These are phyloP conservation scores for Beauveria brongniartii DNA, from an alignment of 2,329 filamentous ascomycete species.

Conservation along the genomic window DNA sequence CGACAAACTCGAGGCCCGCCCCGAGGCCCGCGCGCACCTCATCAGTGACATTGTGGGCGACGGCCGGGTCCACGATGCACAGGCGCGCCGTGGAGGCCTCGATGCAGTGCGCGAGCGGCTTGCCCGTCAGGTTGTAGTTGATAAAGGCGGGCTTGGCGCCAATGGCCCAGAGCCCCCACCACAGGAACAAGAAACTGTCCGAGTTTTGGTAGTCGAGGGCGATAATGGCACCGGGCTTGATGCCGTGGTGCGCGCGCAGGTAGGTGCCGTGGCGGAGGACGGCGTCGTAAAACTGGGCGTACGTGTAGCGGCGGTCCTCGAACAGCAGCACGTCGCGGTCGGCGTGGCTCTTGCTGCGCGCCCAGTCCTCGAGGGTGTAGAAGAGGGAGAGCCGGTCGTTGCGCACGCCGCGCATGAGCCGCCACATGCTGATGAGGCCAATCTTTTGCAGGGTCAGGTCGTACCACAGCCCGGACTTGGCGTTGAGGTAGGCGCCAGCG, in stretches of 20 bases:
- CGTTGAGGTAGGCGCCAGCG: constrained; percentile 70
- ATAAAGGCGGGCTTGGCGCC: constrained; percentile 79
- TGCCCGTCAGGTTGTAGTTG: constrained; percentile 74
- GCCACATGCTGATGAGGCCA: constrained; percentile 37
- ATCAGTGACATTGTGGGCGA: constrained; percentile 48
- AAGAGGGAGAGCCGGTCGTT: constrained; percentile 61
- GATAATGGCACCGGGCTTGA: constrained; percentile 67
- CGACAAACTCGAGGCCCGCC: constrained; percentile 44
- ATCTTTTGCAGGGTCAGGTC: constrained; percentile 55
- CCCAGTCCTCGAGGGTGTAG: constrained; percentile 64
- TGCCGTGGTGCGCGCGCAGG: constrained; percentile 55
- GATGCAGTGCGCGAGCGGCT: constrained; percentile 67
- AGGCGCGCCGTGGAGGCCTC: constrained; percentile 58
- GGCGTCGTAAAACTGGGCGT: constrained; percentile 64
- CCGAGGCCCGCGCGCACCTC: constrained; percentile 44
- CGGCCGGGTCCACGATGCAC: constrained; percentile 58
- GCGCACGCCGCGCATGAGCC: constrained; percentile 39
- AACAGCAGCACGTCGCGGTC: constrained; percentile 57
- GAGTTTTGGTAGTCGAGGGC: constrained; percentile 77
- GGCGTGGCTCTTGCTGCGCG: constrained; percentile 42
- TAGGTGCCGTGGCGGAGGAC: constrained; percentile 67
- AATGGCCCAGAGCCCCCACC: constrained; percentile 73
- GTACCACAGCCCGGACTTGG: constrained; percentile 56
- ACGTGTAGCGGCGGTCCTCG: constrained; percentile 62
- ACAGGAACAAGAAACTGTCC: constrained; percentile 66